Conservation (phyloP, 2,329 filamentous ascomycete species). For the Setomelanomma holmii region DNA sequence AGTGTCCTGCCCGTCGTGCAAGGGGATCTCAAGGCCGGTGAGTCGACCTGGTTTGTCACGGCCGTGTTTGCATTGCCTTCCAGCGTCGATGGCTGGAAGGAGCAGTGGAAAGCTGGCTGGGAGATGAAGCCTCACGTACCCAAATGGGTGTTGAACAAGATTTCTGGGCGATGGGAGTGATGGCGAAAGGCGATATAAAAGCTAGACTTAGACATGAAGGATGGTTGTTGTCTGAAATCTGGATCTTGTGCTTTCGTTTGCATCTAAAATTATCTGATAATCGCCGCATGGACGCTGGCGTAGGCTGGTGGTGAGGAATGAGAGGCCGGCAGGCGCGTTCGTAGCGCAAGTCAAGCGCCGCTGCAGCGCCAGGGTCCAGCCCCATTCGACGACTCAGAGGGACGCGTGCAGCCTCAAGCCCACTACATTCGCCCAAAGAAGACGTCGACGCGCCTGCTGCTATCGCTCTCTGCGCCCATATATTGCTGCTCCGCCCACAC, state of each 20-base stretch:
- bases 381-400: conserved; percentile 16
- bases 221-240: background rate
- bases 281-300: background rate
- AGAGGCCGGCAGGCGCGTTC: conserved; percentile 5
- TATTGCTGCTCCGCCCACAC: conserved; percentile 3
- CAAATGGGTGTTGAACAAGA: conserved; percentile 65
- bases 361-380: background rate
- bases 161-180: conserved; percentile 49
- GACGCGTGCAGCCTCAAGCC: conserved; percentile 12
- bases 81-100: conserved; percentile 58
- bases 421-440: conserved; percentile 15
- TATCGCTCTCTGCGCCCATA: conserved; percentile 13
- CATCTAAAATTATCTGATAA: background rate
- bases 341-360: conserved; percentile 17
- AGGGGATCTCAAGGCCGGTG: conserved; percentile 64
- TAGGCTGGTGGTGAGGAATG: background rate
- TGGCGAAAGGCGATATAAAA: background rate
- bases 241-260: background rate
- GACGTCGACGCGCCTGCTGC: conserved; percentile 7
- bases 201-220: background rate
- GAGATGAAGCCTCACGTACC: conserved; percentile 65
- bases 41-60: conserved; percentile 71
- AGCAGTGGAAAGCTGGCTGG: conserved; percentile 60
- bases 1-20: conserved; percentile 75
- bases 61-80: conserved; percentile 74